Evolutionary conservation across 2,329 filamentous ascomycete genomes (phyloP).

Genomic region (Magnaporthiopsis incrustans): DNA sequence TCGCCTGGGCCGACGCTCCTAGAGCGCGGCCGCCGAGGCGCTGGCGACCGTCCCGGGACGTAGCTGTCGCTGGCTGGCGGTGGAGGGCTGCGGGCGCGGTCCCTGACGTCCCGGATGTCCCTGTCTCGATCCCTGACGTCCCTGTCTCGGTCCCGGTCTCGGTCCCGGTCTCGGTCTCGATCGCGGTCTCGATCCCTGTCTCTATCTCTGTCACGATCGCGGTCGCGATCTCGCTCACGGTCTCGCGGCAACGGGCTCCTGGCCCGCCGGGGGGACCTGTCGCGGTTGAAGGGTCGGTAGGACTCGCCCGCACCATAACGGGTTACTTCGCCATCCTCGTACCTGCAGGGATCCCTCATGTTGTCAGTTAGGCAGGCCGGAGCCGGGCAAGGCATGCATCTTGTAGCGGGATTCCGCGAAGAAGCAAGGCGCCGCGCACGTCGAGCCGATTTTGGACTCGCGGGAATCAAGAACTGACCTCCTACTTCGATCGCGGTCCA

Average conservation of each 20-base stretch:
- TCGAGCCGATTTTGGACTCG: background rate
- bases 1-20: slow-evolving; percentile 25
- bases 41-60: slow-evolving; percentile 30
- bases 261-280: slow-evolving; percentile 31
- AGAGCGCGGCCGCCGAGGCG: slow-evolving; percentile 26
- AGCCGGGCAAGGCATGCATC: background rate
- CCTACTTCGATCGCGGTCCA: slow-evolving; percentile 12
- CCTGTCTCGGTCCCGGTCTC: slow-evolving; percentile 13
- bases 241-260: slow-evolving; percentile 21
- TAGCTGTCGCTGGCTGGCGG: slow-evolving; percentile 30
- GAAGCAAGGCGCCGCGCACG: background rate
- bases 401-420: too few species aligned
- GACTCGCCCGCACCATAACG: slow-evolving; percentile 55
- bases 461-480: slow-evolving; percentile 1
- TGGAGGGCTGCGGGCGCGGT: slow-evolving; percentile 21
- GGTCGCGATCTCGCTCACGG: slow-evolving; percentile 15
- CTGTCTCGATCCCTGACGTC: slow-evolving; percentile 11
- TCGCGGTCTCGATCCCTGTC: slow-evolving; percentile 17
- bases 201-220: slow-evolving; percentile 18
- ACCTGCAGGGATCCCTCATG: slow-evolving; percentile 28
- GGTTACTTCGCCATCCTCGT: slow-evolving; percentile 54
- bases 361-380: background rate
- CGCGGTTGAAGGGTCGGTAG: slow-evolving; percentile 48
- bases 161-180: slow-evolving; percentile 19
- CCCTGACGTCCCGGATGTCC: slow-evolving; percentile 23